Evolutionary conservation across 345 rosid species (phyloP), one percentile per base, ranked within the genome.

Genomic region (Barbarea vulgaris): DNA sequence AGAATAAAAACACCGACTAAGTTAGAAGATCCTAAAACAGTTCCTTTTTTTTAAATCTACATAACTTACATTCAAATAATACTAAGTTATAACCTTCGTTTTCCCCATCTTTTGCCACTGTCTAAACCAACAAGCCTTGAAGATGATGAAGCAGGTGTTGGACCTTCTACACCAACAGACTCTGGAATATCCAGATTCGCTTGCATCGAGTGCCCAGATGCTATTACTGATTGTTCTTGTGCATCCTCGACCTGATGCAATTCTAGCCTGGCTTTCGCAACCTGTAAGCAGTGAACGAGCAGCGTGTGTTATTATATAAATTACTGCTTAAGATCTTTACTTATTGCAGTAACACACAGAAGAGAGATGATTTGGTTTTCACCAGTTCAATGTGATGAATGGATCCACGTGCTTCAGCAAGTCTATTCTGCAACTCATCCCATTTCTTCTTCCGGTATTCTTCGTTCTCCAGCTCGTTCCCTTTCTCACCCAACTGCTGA

Each of bases 381-480:
- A 94, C 98, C 77, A 92, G 81, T 82, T 90, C 98, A 74, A 92
- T 81, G 77, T 95, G 99, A 79, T 87, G 85, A 17, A 90, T 87
- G 13, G 99, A 92, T 52, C 98, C 88, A 53, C 81, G 89, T 10
- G 98, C 91, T 81, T 95, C 97, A n/a, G 87, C 90, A 37, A 95
- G 93, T 79, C 84, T 88, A 76, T 74, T 83, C 78, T 95, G 97
- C 81, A 93, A 84, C 60, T 90, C 99, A 67, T 86, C 94, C 53
- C 72, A 70, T 87, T 86, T 90, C 75, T 87, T 88, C 66, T 75
- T 84, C 58, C 81, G 79, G 79, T 85, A 88, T 61, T 92, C 99
- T 78, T 89, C 97, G 73, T 92, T 95, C 85, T 95, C 99, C 89
- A 89, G 83, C 86, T 87, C 86, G 70, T 88, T 89, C 71, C 96